A percentile compares a stretch with the other conserved stretches of the same genome.
Evolutionary conservation across 805 yeast genomes (phyloP).

Genomic region (Metschnikowia bowlesiae): DNA sequence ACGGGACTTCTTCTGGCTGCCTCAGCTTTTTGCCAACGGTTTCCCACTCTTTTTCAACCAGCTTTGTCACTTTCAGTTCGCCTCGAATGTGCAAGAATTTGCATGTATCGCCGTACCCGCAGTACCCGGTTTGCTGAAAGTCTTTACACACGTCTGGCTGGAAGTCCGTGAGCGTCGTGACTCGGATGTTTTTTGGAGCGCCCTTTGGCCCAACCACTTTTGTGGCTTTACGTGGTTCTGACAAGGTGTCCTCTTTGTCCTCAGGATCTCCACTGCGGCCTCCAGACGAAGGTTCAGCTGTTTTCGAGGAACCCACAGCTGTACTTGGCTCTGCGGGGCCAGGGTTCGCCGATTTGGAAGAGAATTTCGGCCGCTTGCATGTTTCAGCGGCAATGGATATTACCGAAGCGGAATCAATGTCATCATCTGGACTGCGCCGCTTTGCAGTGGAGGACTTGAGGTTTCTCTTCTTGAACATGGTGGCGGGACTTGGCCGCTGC

Average conservation of each 20-base stretch:
- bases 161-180: conserved; percentile 73
- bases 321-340: not conserved
- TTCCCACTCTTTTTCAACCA: conserved; percentile 69
- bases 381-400: not conserved
- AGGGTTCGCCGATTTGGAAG: not conserved
- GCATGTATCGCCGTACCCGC: conserved; percentile 97
- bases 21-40: conserved; percentile 20
- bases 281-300: not conserved
- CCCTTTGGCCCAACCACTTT: conserved; percentile 23
- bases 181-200: conserved; percentile 42
- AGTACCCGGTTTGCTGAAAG: conserved; percentile 82
- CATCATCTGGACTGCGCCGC: conserved; percentile 6
- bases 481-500: not conserved
- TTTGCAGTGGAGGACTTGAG: conserved; percentile 6
- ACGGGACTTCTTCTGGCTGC: conserved; percentile 35
- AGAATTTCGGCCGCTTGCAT: not conserved
- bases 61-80: conserved; percentile 70
- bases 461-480: conserved; percentile 17
- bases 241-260: not conserved
- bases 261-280: conserved; percentile 1
- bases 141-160: conserved; percentile 96
- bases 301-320: not conserved
- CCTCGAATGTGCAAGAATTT: conserved; percentile 90
- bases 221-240: not conserved
- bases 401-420: not conserved